A percentile compares a stretch with the other conserved stretches of the same genome.
These are phyloP conservation scores for Mycena latifolia DNA, from an alignment of 768 basidiomycete species.

Conservation along the genomic window DNA sequence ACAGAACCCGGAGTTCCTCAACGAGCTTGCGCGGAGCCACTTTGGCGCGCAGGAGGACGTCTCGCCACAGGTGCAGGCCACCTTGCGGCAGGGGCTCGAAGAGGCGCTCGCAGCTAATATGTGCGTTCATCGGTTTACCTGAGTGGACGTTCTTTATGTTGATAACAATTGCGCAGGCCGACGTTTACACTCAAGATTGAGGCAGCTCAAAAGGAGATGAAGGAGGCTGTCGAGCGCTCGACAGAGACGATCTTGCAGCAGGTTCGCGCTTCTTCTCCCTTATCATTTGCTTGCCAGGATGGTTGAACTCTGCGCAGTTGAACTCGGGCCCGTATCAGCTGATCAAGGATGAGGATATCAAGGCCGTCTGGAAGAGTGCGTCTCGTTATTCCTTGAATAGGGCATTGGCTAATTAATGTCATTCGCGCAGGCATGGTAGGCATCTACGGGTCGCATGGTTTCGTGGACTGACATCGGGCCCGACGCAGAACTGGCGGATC, in stretches of 20 bases:
- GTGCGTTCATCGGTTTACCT: conserved; percentile 10
- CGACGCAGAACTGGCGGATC: conserved; percentile 35
- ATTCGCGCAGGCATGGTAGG: conserved; percentile 27
- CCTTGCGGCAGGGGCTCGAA: conserved; percentile 28
- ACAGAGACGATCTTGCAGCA: conserved; percentile 31
- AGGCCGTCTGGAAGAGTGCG: conserved; percentile 33
- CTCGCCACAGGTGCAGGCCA: conserved; percentile 15
- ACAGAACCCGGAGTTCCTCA: conserved; percentile 26
- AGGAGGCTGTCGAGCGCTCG: conserved; percentile 30
- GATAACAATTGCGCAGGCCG: conserved; percentile 23
- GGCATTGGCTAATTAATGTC: background rate
- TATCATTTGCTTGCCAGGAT: background rate
- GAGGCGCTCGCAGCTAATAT: conserved; percentile 33
- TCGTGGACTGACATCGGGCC: background rate
- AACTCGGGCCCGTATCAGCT: conserved; percentile 36
- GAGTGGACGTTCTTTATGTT: too few species aligned
- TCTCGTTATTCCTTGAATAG: background rate
- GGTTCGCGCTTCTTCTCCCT: conserved; percentile 11
- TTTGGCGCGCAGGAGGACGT: conserved; percentile 20
- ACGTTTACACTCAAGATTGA: conserved; percentile 31
- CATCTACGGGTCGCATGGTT: background rate
- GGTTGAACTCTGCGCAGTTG: conserved; percentile 5
- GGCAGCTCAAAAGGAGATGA: conserved; percentile 34
- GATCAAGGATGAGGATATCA: conserved; percentile 39
- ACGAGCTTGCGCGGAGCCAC: conserved; percentile 16